Percentiles rank a stretch among this genome's conserved stretches.
These are phyloP conservation scores for Flaveria brownii DNA, from an alignment of 129 eudicot genomes.

Conservation along the genomic window DNA sequence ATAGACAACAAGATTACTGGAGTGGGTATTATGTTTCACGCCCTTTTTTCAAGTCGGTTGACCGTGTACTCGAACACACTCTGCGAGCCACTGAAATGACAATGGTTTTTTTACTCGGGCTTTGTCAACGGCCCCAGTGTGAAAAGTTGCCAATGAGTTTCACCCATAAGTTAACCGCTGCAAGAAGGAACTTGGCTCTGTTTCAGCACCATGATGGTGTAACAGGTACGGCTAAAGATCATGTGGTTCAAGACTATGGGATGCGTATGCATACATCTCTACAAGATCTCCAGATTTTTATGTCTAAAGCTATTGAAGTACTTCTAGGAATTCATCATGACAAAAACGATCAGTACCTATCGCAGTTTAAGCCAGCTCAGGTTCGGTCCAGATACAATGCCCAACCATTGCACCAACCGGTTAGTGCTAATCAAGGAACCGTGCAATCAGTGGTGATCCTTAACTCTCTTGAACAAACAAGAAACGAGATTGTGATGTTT, in stretches of 20 bases:
- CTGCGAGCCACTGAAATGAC: slow-evolving; percentile 90
- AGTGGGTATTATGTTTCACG: slow-evolving; percentile 97
- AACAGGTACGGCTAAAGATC: slow-evolving; percentile 97
- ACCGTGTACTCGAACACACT: slow-evolving; percentile 94
- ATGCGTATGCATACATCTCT: slow-evolving; percentile 88
- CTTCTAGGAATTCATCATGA: slow-evolving; percentile 78
- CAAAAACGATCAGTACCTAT: slow-evolving; percentile 67
- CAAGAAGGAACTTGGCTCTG: slow-evolving; percentile 91
- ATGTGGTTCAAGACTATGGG: slow-evolving; percentile 94
- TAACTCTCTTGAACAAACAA: slow-evolving; percentile 85
- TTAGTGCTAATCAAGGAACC: slow-evolving; percentile 70
- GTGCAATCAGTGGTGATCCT: slow-evolving; percentile 82
- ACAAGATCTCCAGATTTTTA: slow-evolving; percentile 84
- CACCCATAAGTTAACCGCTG: slow-evolving; percentile 80
- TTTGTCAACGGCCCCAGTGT: slow-evolving; percentile 83
- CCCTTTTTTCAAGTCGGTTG: slow-evolving; percentile 97
- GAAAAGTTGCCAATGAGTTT: slow-evolving; percentile 85
- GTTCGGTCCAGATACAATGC: slow-evolving; percentile 80
- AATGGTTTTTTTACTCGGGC: slow-evolving; percentile 78
- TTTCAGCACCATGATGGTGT: slow-evolving; percentile 99
- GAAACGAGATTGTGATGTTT: slow-evolving; percentile 89
- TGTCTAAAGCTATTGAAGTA: slow-evolving; percentile 92
- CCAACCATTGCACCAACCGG: slow-evolving; percentile 70
- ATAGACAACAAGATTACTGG: slow-evolving; percentile 96
- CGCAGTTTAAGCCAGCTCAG: slow-evolving; percentile 81